Evolutionary conservation across 176 grass and related monocot genomes (phyloP), one percentile per base, ranked within the genome.

Genomic region (barley (Hordeum vulgare)): DNA sequence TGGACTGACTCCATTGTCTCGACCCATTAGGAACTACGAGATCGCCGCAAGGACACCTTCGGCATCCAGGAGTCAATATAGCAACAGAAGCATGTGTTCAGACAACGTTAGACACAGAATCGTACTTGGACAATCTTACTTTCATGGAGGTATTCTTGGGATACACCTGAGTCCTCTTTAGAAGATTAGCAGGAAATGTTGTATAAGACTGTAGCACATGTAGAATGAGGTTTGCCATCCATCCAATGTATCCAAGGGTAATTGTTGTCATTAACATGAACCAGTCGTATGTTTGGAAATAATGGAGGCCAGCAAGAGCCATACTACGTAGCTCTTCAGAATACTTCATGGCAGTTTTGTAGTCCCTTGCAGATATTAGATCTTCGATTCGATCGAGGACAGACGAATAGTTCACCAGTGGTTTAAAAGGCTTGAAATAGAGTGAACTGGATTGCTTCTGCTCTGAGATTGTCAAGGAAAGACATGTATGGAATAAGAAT

Each of bases 201-300:
- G 92, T 93, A 82, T 97, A 97, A 56, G 95, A 97, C 81, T 97
- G 88, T 69, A 97, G 61, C 63, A 97, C 88, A 54, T 97, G 95
- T 84, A 97, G 66, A 60, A 93, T 77, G 9, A 97, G 88, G 82
- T 97, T 94, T 61, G 89, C 37, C 90, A 97, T 97, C 95, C 95
- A 97, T 66, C 95, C 95, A 93, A 97, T 75, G 85, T 97, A 97
- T 79, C 95, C 95, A 86, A 97, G 95, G 62, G 70, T 97, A 81
- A 97, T 89, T 86, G 87, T 89, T 71, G 92, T 90, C 95, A 97
- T 97, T 81, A 97, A 87, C 92, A 91, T 94, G 73, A 94, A 87
- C 95, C 95, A 97, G 77, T 97, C 95, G 82, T 97, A 97, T 83
- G 95, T 97, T 86, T 97, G 95, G 76, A 97, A 97, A 93, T 97